phyloP scores from a whole-genome alignment of 106 monocot species.

The Acorus calamus region DNA sequence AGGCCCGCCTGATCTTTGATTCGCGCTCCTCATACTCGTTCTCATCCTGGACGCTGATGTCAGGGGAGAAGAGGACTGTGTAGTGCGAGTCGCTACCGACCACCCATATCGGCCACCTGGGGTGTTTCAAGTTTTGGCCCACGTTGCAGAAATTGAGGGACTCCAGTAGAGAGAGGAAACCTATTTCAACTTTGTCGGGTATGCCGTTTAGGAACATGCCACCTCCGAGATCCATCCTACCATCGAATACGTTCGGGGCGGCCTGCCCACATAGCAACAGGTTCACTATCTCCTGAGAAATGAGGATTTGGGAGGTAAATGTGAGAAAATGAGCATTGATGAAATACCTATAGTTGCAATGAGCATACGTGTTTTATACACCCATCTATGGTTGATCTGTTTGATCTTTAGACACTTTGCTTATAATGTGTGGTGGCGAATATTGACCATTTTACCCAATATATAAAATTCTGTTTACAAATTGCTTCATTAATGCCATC shows the following conservation, averaged over 20 bases:
- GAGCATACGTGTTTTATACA: too few species aligned
- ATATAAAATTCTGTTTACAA: too few species aligned
- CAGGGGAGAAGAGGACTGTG: constrained; percentile 85
- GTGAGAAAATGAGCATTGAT: background rate
- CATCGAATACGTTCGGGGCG: constrained; percentile 93
- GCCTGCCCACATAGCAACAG: constrained; percentile 85
- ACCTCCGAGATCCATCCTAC: constrained; percentile 83
- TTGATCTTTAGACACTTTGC: too few species aligned
- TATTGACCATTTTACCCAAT: too few species aligned
- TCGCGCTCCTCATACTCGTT: constrained; percentile 73
- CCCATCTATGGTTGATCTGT: too few species aligned
- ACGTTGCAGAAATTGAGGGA: constrained; percentile 96
- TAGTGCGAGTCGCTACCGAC: constrained; percentile 96
- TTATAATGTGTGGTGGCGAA: too few species aligned
- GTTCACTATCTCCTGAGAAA: constrained; percentile 86
- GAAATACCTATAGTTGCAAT: too few species aligned
- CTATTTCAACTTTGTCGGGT: constrained; percentile 59
- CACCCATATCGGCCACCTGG: constrained; percentile 93
- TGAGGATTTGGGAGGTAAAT: background rate
- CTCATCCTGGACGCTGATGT: constrained; percentile 70
- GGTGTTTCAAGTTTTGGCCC: constrained; percentile 69
- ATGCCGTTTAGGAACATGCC: constrained; percentile 90
- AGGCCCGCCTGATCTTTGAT: constrained; percentile 50
- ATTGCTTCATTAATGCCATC: too few species aligned
- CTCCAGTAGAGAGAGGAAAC: constrained; percentile 88